Evolutionary conservation across 345 rosid genomes (phyloP).

Genomic region (Syzygium aromaticum): DNA sequence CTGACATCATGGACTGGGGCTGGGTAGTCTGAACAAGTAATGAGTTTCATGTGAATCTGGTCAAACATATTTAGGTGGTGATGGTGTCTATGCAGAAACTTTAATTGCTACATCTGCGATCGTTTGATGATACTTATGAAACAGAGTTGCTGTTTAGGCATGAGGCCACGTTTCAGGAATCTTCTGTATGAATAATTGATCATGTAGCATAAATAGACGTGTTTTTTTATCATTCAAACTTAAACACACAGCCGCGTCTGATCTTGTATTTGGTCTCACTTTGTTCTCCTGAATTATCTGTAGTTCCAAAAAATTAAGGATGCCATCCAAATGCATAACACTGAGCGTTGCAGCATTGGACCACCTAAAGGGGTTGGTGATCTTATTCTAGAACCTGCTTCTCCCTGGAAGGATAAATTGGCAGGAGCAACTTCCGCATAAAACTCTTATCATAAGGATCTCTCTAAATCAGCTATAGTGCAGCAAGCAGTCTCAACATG

Average conservation of each 20-base stretch:
- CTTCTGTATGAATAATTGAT: not conserved
- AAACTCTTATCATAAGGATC: not conserved
- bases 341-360: slow-evolving; percentile 45
- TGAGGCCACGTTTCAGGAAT: not conserved
- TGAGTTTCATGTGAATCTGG: not conserved
- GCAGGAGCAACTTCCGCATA: not conserved
- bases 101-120: not conserved
- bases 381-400: slow-evolving; percentile 41
- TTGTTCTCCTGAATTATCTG: slow-evolving; percentile 4
- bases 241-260: not conserved
- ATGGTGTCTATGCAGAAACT: not conserved
- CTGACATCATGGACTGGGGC: not conserved
- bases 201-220: not conserved
- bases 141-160: not conserved
- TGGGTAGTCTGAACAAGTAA: not conserved
- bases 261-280: not conserved
- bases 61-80: not conserved
- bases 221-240: not conserved
- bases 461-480: not conserved
- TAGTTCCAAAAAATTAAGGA: slow-evolving; percentile 94
- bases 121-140: not conserved
- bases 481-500: not conserved
- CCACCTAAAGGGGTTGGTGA: slow-evolving; percentile 52
- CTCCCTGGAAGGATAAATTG: slow-evolving; percentile 11
- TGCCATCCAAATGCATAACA: slow-evolving; percentile 59